These are phyloP conservation scores for Scedosporium apiospermum DNA, from an alignment of 2,329 filamentous ascomycete genomes.

Conservation along the genomic window DNA sequence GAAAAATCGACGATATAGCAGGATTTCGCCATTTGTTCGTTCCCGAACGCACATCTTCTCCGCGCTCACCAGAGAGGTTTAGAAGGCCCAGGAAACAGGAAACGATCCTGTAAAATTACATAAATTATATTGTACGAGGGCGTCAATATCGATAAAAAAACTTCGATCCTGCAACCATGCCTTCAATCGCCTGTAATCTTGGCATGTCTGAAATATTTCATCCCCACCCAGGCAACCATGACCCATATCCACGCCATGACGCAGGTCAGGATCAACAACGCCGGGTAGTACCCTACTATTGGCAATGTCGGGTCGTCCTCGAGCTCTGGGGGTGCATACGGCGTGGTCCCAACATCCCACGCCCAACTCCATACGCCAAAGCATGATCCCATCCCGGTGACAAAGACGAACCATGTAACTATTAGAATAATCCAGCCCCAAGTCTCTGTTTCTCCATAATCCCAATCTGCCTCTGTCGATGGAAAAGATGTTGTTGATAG, in stretches of 20 bases:
- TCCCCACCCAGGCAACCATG: constrained; percentile 91
- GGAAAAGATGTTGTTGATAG: constrained; percentile 38
- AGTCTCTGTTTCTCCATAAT: constrained; percentile 92
- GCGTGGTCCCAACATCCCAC: constrained; percentile 95
- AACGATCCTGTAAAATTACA: too few relatives aligned
- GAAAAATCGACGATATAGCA: too few relatives aligned
- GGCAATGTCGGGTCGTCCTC: constrained; percentile 92
- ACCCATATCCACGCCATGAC: constrained; percentile 99
- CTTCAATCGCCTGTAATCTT: constrained; percentile 64
- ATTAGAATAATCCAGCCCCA: constrained; percentile 94
- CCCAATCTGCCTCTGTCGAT: constrained; percentile 54
- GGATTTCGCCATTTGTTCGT: too few relatives aligned
- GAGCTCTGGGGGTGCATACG: constrained; percentile 88
- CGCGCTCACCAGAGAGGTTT: too few relatives aligned
- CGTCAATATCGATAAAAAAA: background rate
- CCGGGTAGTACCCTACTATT: constrained; percentile 95
- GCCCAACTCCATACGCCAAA: constrained; percentile 97
- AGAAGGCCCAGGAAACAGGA: too few relatives aligned
- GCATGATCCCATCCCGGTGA: constrained; percentile 92
- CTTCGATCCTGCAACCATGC: background rate
- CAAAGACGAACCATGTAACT: constrained; percentile 92
- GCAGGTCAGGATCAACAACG: constrained; percentile 80
- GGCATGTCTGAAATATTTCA: constrained; percentile 98
- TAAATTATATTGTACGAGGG: too few relatives aligned
- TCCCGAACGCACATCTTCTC: too few relatives aligned